A percentile compares a stretch with the other conserved stretches of the same genome.
phyloP scores from a whole-genome alignment of 495 filamentous ascomycete species.

The Daldinia concentrica region DNA sequence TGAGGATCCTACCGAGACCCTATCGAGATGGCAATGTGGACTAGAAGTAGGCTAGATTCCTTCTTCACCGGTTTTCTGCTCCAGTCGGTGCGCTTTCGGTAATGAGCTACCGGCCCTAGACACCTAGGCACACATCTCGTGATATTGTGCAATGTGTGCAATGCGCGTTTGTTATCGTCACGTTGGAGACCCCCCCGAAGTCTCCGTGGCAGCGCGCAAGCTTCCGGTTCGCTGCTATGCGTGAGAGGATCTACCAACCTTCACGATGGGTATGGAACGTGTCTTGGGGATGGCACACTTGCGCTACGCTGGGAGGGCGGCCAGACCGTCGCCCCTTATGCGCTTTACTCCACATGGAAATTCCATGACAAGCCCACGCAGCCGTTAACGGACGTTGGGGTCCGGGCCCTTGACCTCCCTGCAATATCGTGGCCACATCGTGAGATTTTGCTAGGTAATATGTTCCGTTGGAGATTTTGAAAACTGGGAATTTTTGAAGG shows the following conservation, averaged over 20 bases:
- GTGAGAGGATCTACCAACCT: slow-evolving; percentile 32
- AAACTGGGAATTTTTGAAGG: slow-evolving; percentile 9
- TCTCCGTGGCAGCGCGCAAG: slow-evolving; percentile 38
- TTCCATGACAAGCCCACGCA: slow-evolving; percentile 43
- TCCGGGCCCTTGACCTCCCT: slow-evolving; percentile 24
- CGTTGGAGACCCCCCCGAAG: slow-evolving; percentile 27
- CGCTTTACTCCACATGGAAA: slow-evolving; percentile 45
- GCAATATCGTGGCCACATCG: slow-evolving; percentile 41
- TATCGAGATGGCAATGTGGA: slow-evolving; percentile 31
- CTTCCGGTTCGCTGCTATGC: slow-evolving; percentile 42
- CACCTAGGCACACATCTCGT: slow-evolving; percentile 29
- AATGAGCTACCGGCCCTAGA: slow-evolving; percentile 34
- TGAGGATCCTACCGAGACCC: slow-evolving; percentile 11
- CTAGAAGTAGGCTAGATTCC: slow-evolving; percentile 28
- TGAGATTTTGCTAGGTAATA: slow-evolving; percentile 42
- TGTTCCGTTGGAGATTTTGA: slow-evolving; percentile 20
- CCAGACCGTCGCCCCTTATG: slow-evolving; percentile 31
- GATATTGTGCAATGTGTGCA: slow-evolving; percentile 41
- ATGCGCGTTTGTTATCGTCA: slow-evolving; percentile 19
- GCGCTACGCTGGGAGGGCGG: slow-evolving; percentile 33
- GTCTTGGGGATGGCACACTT: slow-evolving; percentile 30
- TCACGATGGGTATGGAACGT: slow-evolving; percentile 29
- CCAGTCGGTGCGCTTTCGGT: slow-evolving; percentile 42
- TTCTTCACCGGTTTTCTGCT: slow-evolving; percentile 35
- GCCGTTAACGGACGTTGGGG: slow-evolving; percentile 44